Conservation (phyloP, 805 yeast species). For the Pichia phayaonensis region DNA sequence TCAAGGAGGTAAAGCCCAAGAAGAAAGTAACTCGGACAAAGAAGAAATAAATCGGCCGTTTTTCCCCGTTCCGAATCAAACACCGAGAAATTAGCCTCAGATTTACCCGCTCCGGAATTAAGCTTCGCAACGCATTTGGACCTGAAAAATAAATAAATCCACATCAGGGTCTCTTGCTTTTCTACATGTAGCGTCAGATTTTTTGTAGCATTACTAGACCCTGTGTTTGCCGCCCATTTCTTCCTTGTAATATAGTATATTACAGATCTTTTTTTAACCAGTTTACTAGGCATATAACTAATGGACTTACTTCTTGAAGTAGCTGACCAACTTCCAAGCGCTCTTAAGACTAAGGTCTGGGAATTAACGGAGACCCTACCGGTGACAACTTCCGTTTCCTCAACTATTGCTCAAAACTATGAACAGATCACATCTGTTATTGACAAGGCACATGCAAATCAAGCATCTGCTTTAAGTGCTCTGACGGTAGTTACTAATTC, state of each 20-base stretch:
- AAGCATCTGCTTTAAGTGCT: slow-evolving; percentile 1
- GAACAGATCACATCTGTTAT: slow-evolving; percentile 13
- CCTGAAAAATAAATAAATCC: no score
- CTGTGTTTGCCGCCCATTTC: no score
- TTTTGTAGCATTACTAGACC: no score
- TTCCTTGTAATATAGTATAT: no score
- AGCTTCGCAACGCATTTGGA: no score
- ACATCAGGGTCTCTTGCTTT: no score
- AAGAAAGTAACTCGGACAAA: not conserved
- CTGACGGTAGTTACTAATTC: slow-evolving; percentile 4
- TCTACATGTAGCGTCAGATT: no score
- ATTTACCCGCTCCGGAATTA: no score
- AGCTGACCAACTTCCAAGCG: not conserved
- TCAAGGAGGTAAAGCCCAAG: slow-evolving; percentile 37
- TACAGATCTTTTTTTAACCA: no score
- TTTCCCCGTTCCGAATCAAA: not conserved
- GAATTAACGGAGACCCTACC: slow-evolving; percentile 4
- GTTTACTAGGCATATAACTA: not conserved
- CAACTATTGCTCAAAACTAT: slow-evolving; percentile 8
- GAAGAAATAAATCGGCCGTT: not conserved
- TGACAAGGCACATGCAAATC: slow-evolving; percentile 2
- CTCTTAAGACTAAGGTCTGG: not conserved
- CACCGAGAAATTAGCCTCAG: no score
- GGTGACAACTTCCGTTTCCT: slow-evolving; percentile 7
- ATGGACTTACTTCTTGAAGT: not conserved